phyloP scores from a whole-genome alignment of 805 yeast genomes.

The Candida ovalis region DNA sequence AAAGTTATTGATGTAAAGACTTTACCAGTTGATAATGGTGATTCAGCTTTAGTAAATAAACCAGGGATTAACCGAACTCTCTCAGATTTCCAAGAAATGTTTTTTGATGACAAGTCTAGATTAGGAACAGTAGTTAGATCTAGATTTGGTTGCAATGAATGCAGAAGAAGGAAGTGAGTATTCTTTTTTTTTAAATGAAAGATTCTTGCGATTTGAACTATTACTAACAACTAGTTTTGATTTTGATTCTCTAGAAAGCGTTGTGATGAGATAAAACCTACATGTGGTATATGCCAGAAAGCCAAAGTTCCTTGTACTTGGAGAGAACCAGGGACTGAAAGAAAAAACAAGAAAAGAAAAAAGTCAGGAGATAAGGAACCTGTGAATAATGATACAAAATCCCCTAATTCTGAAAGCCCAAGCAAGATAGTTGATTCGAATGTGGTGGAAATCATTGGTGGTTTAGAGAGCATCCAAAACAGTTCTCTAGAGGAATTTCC shows the following conservation, averaged over 20 bases:
- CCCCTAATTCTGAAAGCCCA: not conserved
- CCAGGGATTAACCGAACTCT: not conserved
- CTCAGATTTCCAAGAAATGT: conserved; percentile 8
- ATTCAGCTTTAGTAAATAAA: not conserved
- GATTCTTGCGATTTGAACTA: not conserved
- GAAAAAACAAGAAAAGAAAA: conserved; percentile 4
- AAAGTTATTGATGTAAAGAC: conserved; percentile 3
- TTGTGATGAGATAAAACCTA: conserved; percentile 42
- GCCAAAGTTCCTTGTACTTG: conserved; percentile 28
- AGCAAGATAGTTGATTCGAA: not conserved
- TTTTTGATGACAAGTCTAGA: conserved; percentile 8
- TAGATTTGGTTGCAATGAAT: conserved; percentile 16
- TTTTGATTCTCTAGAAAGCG: conserved; percentile 31
- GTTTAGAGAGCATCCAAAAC: not conserved
- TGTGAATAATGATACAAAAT: not conserved
- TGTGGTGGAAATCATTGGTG: not conserved
- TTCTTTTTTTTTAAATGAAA: not conserved
- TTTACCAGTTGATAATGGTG: not conserved
- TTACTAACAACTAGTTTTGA: conserved; percentile 1
- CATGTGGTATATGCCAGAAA: conserved; percentile 37
- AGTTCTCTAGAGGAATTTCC: not conserved
- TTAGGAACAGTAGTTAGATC: conserved; percentile 15
- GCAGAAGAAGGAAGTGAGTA: conserved; percentile 17
- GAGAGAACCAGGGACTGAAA: conserved; percentile 11
- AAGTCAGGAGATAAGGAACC: not conserved